Percentiles rank a stretch among this genome's conserved stretches.
Conservation (phyloP, 805 yeast genomes). For the Cyberlindnera veronae region DNA sequence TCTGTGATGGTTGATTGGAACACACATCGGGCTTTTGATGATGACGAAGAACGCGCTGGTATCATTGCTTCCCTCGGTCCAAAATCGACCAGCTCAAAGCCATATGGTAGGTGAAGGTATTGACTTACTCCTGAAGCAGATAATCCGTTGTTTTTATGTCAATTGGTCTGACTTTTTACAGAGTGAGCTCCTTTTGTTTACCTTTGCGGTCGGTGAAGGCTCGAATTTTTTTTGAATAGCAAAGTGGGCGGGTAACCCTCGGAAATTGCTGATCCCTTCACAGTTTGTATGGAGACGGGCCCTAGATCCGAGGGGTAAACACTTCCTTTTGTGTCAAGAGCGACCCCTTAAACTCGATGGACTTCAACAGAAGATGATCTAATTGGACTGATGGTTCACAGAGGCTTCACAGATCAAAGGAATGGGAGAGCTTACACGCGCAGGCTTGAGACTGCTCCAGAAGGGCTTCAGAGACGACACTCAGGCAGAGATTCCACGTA, state of each 20-base stretch:
- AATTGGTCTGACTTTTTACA: not conserved
- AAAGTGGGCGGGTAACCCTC: constrained; percentile 1
- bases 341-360: not conserved
- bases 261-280: no score
- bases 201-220: not conserved
- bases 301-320: constrained; percentile 1
- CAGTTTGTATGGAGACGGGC: no score
- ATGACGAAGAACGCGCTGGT: no score
- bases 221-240: not conserved
- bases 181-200: constrained; percentile 2
- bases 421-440: not conserved
- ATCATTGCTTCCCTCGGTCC: no score
- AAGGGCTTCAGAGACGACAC: not conserved
- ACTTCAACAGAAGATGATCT: not conserved
- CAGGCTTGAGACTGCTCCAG: constrained; percentile 5
- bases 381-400: not conserved
- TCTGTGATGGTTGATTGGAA: no score
- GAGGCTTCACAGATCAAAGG: no score
- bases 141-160: no score
- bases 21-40: no score
- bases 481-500: not conserved
- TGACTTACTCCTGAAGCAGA: no score
- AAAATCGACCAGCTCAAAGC: no score
- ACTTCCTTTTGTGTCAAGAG: constrained; percentile 5
- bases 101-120: no score